A percentile compares a stretch with the other conserved stretches of the same genome.
Conservation (phyloP, 1,139 yeast species). For the Kodamaea fungicola region DNA sequence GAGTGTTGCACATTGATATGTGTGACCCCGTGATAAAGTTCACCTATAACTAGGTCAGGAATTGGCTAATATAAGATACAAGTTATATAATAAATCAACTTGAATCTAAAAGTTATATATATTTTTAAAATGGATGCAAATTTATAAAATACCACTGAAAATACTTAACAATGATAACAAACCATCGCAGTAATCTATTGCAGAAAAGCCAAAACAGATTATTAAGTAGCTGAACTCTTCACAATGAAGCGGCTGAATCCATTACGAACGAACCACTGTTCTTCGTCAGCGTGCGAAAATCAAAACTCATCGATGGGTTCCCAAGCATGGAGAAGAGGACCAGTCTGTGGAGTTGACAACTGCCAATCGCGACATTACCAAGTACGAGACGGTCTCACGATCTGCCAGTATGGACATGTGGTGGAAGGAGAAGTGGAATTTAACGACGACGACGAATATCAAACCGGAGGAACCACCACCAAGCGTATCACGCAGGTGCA, state of each 20-base stretch:
- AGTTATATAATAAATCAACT: no score
- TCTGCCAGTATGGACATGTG: constrained; percentile 90
- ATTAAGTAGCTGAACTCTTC: neutral
- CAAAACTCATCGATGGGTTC: constrained; percentile 1
- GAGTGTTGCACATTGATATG: no score
- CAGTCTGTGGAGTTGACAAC: constrained; percentile 84
- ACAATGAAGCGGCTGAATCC: no score
- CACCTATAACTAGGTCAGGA: no score
- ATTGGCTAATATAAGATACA: no score
- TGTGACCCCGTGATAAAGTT: no score
- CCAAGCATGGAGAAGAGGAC: constrained; percentile 61
- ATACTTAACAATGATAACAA: no score
- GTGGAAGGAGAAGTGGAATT: constrained; percentile 75
- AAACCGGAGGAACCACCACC: constrained; percentile 39
- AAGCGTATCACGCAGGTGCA: constrained; percentile 48
- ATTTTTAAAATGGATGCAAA: neutral
- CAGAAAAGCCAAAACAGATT: no score
- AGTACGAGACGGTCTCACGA: constrained; percentile 66
- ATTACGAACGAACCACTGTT: no score
- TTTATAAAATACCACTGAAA: neutral
- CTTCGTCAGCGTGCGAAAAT: constrained; percentile 1
- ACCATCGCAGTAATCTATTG: no score
- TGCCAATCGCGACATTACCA: constrained; percentile 79
- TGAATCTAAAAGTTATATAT: neutral
- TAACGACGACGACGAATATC: constrained; percentile 70